Percentiles rank a stretch among this genome's conserved stretches.
phyloP scores from a whole-genome alignment of 495 filamentous ascomycete genomes.

The Massariosphaeria phaeospora region DNA sequence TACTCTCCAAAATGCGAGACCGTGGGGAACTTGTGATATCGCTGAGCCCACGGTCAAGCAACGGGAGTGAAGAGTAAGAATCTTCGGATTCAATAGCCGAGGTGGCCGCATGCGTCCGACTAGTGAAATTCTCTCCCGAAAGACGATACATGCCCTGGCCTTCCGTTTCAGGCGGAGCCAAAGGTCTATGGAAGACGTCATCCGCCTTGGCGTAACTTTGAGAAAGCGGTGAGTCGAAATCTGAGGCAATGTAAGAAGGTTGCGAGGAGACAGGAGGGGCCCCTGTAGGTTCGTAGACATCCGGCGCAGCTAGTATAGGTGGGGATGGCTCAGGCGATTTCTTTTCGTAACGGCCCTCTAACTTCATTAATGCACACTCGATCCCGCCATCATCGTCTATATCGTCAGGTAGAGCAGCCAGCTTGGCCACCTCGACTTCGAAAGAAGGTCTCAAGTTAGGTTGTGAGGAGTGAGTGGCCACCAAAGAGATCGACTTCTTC shows the following conservation, averaged over 20 bases:
- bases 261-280: constrained; percentile 11
- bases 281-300: constrained; percentile 11
- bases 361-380: constrained; percentile 83
- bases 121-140: constrained; percentile 25
- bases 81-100: constrained; percentile 48
- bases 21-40: constrained; percentile 45
- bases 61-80: constrained; percentile 72
- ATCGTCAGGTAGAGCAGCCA: constrained; percentile 86
- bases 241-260: constrained; percentile 14
- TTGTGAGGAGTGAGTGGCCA: constrained; percentile 70
- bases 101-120: neutral
- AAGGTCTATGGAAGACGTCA: constrained; percentile 23
- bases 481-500: constrained; percentile 49
- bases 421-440: constrained; percentile 79
- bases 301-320: constrained; percentile 9
- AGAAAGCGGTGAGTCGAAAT: neutral
- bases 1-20: constrained; percentile 26
- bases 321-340: constrained; percentile 41
- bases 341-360: constrained; percentile 81
- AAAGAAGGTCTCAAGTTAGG: constrained; percentile 79
- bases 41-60: constrained; percentile 67
- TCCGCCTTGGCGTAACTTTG: constrained; percentile 4
- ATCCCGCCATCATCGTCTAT: constrained; percentile 79
- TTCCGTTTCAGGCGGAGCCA: constrained; percentile 32
- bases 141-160: constrained; percentile 37